These are phyloP conservation scores for Lactarius deliciosus DNA, from an alignment of 768 basidiomycete genomes.

Conservation along the genomic window DNA sequence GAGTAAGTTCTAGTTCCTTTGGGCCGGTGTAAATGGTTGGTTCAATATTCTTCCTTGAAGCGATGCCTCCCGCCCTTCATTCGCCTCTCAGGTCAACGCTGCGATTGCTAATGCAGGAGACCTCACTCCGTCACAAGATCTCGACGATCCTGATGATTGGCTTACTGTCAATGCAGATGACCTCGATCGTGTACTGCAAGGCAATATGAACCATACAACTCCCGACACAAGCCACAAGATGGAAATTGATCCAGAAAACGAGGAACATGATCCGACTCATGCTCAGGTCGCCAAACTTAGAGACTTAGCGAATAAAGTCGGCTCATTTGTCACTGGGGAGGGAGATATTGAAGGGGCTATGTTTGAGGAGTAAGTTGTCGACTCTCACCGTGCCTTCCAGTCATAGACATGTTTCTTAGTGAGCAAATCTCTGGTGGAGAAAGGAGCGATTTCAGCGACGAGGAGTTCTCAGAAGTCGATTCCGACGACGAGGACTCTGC, in stretches of 20 bases:
- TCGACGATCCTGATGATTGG: conserved; percentile 85
- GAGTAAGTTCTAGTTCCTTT: conserved; percentile 54
- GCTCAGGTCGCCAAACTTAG: conserved; percentile 70
- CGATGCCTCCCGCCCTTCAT: conserved; percentile 66
- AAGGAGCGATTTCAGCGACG: conserved; percentile 46
- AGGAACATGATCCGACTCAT: conserved; percentile 54
- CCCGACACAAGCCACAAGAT: conserved; percentile 40
- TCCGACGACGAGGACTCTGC: conserved; percentile 28
- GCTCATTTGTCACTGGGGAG: conserved; percentile 85
- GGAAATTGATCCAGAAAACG: conserved; percentile 48
- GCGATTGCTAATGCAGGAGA: conserved; percentile 51
- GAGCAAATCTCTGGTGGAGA: conserved; percentile 48
- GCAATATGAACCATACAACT: conserved; percentile 34
- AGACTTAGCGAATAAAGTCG: conserved; percentile 80
- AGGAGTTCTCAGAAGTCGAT: conserved; percentile 37
- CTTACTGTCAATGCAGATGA: conserved; percentile 73
- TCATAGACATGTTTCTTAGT: conserved; percentile 38
- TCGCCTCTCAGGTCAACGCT: conserved; percentile 67
- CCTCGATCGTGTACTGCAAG: conserved; percentile 71
- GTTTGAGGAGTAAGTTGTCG: conserved; percentile 76
- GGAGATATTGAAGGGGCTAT: conserved; percentile 87
- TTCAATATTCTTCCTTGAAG: conserved; percentile 35
- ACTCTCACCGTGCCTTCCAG: neutral
- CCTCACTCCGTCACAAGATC: conserved; percentile 34
- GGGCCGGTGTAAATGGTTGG: neutral